Evolutionary conservation across 2,329 filamentous ascomycete genomes (phyloP).

Genomic region (Neofusicoccum laricinum): DNA sequence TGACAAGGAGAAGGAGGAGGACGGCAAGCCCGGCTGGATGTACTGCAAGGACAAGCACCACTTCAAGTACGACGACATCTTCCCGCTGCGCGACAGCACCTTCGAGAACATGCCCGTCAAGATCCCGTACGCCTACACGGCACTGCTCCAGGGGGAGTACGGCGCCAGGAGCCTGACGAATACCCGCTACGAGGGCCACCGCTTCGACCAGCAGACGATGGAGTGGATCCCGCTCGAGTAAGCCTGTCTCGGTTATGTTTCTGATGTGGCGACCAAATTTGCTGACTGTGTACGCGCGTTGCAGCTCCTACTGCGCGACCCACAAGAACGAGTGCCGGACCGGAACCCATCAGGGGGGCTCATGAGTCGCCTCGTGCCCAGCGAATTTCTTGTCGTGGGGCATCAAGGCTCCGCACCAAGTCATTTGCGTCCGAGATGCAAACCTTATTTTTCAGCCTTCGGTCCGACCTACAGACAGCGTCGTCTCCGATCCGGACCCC

Average conservation of each 20-base stretch:
- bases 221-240: conserved; percentile 26
- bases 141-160: conserved; percentile 56
- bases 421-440: not conserved
- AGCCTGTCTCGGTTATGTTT: not conserved
- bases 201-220: conserved; percentile 34
- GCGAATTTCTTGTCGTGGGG: not conserved
- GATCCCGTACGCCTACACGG: conserved; percentile 56
- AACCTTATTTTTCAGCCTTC: not conserved
- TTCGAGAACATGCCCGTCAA: conserved; percentile 55
- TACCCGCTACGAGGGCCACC: conserved; percentile 44
- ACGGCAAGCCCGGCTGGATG: conserved; percentile 43
- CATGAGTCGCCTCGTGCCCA: not conserved
- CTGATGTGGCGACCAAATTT: not conserved
- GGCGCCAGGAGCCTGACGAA: conserved; percentile 48
- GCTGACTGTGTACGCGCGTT: not conserved
- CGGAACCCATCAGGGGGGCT: conserved; percentile 13
- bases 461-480: not conserved
- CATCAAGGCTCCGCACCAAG: not conserved
- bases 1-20: conserved; percentile 39
- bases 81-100: conserved; percentile 52
- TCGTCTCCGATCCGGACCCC: not conserved
- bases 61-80: conserved; percentile 54
- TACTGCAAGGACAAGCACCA: conserved; percentile 58
- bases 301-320: conserved; percentile 14
- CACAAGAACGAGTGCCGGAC: conserved; percentile 16